phyloP scores from a whole-genome alignment of 73 alveolate genomes.

The Paramecium sonneborni region DNA sequence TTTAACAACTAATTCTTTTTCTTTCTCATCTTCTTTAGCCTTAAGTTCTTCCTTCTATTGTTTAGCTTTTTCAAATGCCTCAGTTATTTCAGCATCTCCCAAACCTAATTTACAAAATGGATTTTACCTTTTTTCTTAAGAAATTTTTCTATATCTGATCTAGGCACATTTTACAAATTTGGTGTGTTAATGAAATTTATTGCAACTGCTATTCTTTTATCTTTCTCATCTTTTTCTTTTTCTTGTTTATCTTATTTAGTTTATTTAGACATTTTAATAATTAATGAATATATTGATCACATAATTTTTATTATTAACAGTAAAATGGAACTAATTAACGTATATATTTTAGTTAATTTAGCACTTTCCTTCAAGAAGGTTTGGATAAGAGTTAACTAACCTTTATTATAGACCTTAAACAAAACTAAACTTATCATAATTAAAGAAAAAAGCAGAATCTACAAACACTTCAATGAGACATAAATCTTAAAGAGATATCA shows the following conservation, averaged over 20 bases:
- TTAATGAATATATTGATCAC: not conserved
- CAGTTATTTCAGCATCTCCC: not conserved
- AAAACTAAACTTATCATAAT: not conserved
- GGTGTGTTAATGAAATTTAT: not conserved
- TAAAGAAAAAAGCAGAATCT: not conserved
- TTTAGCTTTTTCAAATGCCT: not conserved
- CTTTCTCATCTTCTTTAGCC: constrained; percentile 17
- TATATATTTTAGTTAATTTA: not conserved
- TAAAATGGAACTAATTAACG: constrained; percentile 20
- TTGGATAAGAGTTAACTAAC: constrained; percentile 48
- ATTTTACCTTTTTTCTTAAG: constrained; percentile 23
- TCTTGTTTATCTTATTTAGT: not conserved
- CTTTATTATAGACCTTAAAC: not conserved
- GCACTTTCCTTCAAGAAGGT: constrained; percentile 4
- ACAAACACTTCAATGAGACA: constrained; percentile 6
- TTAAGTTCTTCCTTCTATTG: not conserved
- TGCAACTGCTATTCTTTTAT: not conserved
- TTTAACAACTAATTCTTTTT: not conserved
- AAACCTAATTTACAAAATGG: not conserved
- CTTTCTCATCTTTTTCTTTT: not conserved
- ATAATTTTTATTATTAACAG: constrained; percentile 39
- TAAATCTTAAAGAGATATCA: constrained; percentile 38
- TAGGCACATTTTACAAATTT: not conserved
- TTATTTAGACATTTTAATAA: constrained; percentile 1
- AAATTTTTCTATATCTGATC: not conserved